A percentile compares a stretch with the other conserved stretches of the same genome.
phyloP scores from a whole-genome alignment of 257 asterid species.

The Solanum boliviense region DNA sequence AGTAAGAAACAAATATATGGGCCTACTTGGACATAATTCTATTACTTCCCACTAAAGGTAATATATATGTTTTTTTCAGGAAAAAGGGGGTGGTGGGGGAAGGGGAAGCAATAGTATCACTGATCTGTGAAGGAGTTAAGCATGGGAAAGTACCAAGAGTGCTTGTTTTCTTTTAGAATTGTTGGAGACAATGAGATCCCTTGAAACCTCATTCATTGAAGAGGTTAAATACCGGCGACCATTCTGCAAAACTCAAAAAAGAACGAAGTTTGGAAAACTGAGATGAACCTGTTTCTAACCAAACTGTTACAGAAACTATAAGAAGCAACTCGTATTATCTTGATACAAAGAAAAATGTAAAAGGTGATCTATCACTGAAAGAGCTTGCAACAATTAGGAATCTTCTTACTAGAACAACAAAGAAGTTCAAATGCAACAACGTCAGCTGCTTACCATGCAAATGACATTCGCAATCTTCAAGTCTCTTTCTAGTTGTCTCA shows the following conservation, averaged over 20 bases:
- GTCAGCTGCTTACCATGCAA: conserved; percentile 95
- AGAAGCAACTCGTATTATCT: neutral
- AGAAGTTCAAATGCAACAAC: conserved; percentile 16
- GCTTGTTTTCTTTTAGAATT: conserved; percentile 88
- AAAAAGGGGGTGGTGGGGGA: neutral
- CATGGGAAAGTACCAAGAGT: conserved; percentile 55
- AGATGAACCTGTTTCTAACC: neutral
- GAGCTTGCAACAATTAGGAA: neutral
- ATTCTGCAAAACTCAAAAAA: conserved; percentile 52
- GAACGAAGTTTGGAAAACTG: neutral
- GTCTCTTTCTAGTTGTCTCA: conserved; percentile 91
- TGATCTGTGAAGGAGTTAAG: conserved; percentile 7
- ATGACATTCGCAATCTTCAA: conserved; percentile 97
- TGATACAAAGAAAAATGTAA: neutral
- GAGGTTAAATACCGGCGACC: conserved; percentile 93
- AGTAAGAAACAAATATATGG: neutral
- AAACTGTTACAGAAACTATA: neutral
- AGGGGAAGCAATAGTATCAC: conserved; percentile 1
- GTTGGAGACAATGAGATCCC: conserved; percentile 83
- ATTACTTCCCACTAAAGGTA: neutral
- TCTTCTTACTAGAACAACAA: neutral
- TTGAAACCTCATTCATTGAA: conserved; percentile 92
- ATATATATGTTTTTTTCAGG: neutral
- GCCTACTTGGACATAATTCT: neutral
- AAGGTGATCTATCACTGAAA: neutral